phyloP scores from a whole-genome alignment of 805 yeast species.

The Candida sphagnicola region DNA sequence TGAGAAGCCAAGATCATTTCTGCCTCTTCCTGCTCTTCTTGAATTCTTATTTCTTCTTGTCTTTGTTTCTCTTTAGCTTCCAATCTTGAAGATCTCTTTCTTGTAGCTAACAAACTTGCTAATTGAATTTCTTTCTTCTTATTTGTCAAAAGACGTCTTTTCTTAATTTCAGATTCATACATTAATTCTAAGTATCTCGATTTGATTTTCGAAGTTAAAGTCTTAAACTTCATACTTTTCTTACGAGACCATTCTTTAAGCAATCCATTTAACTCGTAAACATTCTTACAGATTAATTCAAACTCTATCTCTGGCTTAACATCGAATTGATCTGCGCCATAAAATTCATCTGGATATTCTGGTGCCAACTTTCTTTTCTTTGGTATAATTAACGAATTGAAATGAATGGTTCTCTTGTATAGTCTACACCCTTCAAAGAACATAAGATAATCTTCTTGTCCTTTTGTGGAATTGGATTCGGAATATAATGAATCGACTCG shows the following conservation, averaged over 20 bases:
- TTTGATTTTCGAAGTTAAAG: slow-evolving; percentile 14
- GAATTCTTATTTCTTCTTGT: slow-evolving; percentile 50
- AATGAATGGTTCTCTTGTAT: slow-evolving; percentile 34
- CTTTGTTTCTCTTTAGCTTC: slow-evolving; percentile 56
- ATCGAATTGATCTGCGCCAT: slow-evolving; percentile 27
- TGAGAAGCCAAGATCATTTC: slow-evolving; percentile 40
- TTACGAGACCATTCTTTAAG: slow-evolving; percentile 12
- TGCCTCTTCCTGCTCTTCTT: slow-evolving; percentile 43
- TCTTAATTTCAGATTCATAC: slow-evolving; percentile 44
- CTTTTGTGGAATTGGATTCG: slow-evolving; percentile 5
- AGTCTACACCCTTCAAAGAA: slow-evolving; percentile 50
- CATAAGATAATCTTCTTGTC: slow-evolving; percentile 32
- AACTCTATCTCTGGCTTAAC: slow-evolving; percentile 19
- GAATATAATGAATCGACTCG: slow-evolving; percentile 16
- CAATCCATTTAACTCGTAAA: slow-evolving; percentile 25
- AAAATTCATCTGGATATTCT: slow-evolving; percentile 25
- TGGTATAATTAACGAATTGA: slow-evolving; percentile 27
- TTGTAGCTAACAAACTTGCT: slow-evolving; percentile 57
- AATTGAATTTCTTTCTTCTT: slow-evolving; percentile 62
- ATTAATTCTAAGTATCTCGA: slow-evolving; percentile 16
- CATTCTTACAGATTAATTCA: slow-evolving; percentile 27
- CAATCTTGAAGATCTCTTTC: slow-evolving; percentile 72
- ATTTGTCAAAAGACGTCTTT: slow-evolving; percentile 50
- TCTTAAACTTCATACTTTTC: slow-evolving; percentile 24
- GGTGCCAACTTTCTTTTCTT: slow-evolving; percentile 32